Base-by-base conservation (phyloP, 2,329 filamentous ascomycete genomes). In the Pseudogymnoascus pannorum region DNA sequence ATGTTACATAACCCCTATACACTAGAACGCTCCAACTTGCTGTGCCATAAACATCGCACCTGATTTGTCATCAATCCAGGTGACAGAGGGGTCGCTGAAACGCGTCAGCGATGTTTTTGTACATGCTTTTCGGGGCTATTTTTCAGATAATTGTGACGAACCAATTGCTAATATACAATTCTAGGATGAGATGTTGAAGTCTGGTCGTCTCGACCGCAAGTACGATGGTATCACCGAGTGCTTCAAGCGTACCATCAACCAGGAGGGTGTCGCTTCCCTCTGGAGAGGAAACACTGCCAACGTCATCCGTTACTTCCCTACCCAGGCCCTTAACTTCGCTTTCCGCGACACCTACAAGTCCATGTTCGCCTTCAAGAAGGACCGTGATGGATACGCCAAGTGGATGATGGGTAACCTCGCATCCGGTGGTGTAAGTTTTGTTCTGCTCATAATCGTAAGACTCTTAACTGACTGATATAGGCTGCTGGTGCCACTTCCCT, bases 311-410 rank as follows among this genome's bases (percentile, higher is more conserved):
- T 99, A 99, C 86, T 99, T 99, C 91, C 94, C 94, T 73, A 99
- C 94, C 79, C 94, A 99, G 87, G 94, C 94, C 75, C 86, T 99
- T 79, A 99, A 99, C 92, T 99, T 99, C 78, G 94, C 94, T 79
- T 99, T 99, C 94, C 94, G 94, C 81, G 94, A 99, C 82, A 97
- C 95, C 88, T 99, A 97, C 92, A 99, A 99, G 92, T 86, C 89
- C 77, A 95, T 99, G 92, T 99, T 99, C 88, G 90, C 91, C 78
- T 99, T 91, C 92, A 99, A 97, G 92, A 97, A 97, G 90, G 94
- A 99, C 68, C 88, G 88, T 82, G 94, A 99, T 79, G 94, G 94
- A 76, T 99, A 99, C 81, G 84, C 81, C 78, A 92, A 92, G 89
- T 99, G 94, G 94, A 97, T 99, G 94, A 86, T 84, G 72, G 94